These are phyloP conservation scores for Leccinum barrowsii DNA, from an alignment of 768 basidiomycete species.

Conservation along the genomic window DNA sequence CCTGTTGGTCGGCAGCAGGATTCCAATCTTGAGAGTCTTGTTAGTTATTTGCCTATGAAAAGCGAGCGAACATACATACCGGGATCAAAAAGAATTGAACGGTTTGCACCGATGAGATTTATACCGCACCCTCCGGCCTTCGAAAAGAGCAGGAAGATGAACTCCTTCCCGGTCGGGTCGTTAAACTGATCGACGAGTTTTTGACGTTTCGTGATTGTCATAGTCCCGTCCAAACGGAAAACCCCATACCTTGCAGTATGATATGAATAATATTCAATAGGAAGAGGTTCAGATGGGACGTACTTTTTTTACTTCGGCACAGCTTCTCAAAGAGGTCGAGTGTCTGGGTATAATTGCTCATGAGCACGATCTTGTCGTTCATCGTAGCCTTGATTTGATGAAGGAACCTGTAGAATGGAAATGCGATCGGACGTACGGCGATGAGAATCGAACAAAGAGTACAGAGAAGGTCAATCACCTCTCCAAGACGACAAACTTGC, in stretches of 20 bases:
- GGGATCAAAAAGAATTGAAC: slow-evolving; percentile 91
- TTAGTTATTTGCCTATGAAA: not conserved
- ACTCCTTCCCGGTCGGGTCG: slow-evolving; percentile 88
- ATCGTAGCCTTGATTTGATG: slow-evolving; percentile 78
- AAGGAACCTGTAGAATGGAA: slow-evolving; percentile 58
- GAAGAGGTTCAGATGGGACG: slow-evolving; percentile 11
- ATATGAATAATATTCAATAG: not conserved
- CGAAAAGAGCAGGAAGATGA: slow-evolving; percentile 89
- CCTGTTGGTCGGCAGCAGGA: slow-evolving; percentile 97
- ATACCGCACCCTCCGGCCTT: slow-evolving; percentile 97
- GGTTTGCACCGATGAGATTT: slow-evolving; percentile 94
- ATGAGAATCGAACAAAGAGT: not conserved
- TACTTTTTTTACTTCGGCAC: slow-evolving; percentile 81
- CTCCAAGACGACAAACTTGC: slow-evolving; percentile 92
- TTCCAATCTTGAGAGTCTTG: slow-evolving; percentile 77
- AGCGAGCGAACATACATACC: slow-evolving; percentile 42
- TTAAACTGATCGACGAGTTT: slow-evolving; percentile 97
- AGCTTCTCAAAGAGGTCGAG: slow-evolving; percentile 90
- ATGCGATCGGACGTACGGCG: not conserved
- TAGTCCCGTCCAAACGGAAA: slow-evolving; percentile 89
- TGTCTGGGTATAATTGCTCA: slow-evolving; percentile 96
- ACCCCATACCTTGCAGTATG: slow-evolving; percentile 67
- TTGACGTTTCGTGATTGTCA: slow-evolving; percentile 88
- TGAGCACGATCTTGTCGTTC: slow-evolving; percentile 92
- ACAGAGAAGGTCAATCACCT: slow-evolving; percentile 45